Conservation (phyloP, 163 green algal species). For the Chlamydomonas reinhardtii region DNA sequence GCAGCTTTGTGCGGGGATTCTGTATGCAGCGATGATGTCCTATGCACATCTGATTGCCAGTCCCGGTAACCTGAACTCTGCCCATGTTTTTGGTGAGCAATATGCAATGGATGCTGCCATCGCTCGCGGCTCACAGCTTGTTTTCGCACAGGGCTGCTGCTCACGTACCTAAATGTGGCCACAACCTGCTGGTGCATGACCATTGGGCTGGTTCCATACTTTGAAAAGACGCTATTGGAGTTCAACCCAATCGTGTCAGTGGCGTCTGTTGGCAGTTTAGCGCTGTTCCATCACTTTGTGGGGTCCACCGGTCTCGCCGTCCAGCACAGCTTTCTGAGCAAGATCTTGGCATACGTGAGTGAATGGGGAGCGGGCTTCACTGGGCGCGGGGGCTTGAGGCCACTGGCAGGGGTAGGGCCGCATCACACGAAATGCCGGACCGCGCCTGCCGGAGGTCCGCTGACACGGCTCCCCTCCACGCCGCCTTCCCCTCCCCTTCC, state of each 20-base stretch:
- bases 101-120: background rate
- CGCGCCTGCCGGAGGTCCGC: background rate
- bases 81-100: slow-evolving; percentile 23
- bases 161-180: slow-evolving; percentile 49
- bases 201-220: slow-evolving; percentile 48
- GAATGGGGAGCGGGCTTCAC: background rate
- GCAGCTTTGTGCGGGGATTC: slow-evolving; percentile 29
- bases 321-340: slow-evolving; percentile 25
- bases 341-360: slow-evolving; percentile 40
- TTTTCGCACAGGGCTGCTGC: slow-evolving; percentile 32
- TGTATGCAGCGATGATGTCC: slow-evolving; percentile 32
- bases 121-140: too few relatives aligned
- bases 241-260: slow-evolving; percentile 37
- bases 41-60: slow-evolving; percentile 22
- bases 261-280: slow-evolving; percentile 12
- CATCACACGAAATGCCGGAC: too few relatives aligned
- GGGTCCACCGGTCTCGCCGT: slow-evolving; percentile 27
- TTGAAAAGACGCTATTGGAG: slow-evolving; percentile 49
- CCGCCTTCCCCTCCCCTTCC: too few relatives aligned
- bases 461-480: too few relatives aligned
- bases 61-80: slow-evolving; percentile 15
- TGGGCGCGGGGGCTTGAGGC: too few relatives aligned
- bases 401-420: too few relatives aligned
- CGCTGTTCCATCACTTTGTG: slow-evolving; percentile 26
- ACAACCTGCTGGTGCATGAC: slow-evolving; percentile 47